Evolutionary conservation across 352 stramenopile species (phyloP), one percentile per base, ranked within the genome.

Genomic region (Globisporangium nunn): DNA sequence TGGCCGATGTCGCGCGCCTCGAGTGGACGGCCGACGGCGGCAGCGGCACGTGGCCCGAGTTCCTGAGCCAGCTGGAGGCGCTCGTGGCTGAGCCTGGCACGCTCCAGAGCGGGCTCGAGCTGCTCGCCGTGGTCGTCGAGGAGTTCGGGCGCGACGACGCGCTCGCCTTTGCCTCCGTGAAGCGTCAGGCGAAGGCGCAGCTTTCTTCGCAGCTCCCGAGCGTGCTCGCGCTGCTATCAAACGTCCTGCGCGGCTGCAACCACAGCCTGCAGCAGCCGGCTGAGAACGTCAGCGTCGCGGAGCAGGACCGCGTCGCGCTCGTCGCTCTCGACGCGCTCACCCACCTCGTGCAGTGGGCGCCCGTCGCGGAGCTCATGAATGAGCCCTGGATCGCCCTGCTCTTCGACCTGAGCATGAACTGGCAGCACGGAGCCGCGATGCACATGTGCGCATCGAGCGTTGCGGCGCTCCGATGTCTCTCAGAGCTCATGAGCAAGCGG

Each of bases 71-170:
- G 56, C 46, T 91, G 18, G 78, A 91, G 54, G 57, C 78, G 31
- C 54, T 91, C 5, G 59, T 88, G 11, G 60, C 78, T 18, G 67
- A 82, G 3, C 49, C 72, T 17, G 60, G 58, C 15, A 74, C 74
- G 31, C 59, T 75, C 3, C 62, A 75, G 58, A 74, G 55, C 31
- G 81, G 81, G 6, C 63, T 91, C 17, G 71, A 91, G 52, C 63
- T 91, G 40, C 57, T 91, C 1, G 52, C 57, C 30, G 76, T 89
- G 2, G 65, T 91, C 1, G 73, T 67, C 29, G 81, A 91, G 46
- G 81, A 91, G 63, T 89, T 91, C 63, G 78, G 81, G 6, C 78
- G 81, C 17, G 78, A 91, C 0, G 77, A 88, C 55, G 75, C 76
- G 14, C 54, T 82, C 6, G 72, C 72, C 30, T 59, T 88, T 23